A percentile compares a stretch with the other conserved stretches of the same genome.
phyloP scores from a whole-genome alignment of 306 rosid genomes.

The Acacia crassicarpa region DNA sequence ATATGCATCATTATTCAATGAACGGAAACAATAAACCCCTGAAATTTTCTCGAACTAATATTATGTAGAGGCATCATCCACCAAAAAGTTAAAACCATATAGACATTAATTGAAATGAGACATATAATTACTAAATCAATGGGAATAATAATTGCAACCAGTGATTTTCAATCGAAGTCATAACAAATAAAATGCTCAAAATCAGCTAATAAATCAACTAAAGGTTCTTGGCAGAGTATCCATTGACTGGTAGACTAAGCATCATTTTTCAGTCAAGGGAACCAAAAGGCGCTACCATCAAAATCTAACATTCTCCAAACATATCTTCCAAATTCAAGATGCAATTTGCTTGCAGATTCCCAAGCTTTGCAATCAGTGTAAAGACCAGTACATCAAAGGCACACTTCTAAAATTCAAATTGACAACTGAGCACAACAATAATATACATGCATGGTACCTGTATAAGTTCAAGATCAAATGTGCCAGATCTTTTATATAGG shows the following conservation, averaged over 20 bases:
- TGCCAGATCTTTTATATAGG: slow-evolving; percentile 1
- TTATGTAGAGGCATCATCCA: not conserved
- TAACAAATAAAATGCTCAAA: slow-evolving; percentile 2
- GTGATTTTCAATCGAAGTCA: not conserved
- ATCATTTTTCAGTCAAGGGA: not conserved
- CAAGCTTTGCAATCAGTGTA: not conserved
- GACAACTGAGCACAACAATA: not conserved
- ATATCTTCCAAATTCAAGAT: slow-evolving; percentile 17
- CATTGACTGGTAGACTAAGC: not conserved
- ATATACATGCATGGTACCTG: slow-evolving; percentile 3
- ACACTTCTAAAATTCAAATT: not conserved
- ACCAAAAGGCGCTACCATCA: slow-evolving; percentile 19
- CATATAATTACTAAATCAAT: not conserved
- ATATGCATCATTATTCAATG: not conserved
- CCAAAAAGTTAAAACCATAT: not conserved
- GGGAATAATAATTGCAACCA: not conserved
- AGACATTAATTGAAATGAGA: not conserved
- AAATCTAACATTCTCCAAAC: slow-evolving; percentile 4
- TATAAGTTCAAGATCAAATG: not conserved
- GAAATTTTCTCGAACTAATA: not conserved
- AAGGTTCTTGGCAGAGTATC: not conserved
- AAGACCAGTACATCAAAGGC: not conserved
- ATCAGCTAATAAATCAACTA: not conserved
- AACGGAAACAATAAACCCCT: not conserved
- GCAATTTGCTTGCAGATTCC: slow-evolving; percentile 5